phyloP scores from a whole-genome alignment of 441 rosid genomes.

The Bocquillonia castaneifolia region DNA sequence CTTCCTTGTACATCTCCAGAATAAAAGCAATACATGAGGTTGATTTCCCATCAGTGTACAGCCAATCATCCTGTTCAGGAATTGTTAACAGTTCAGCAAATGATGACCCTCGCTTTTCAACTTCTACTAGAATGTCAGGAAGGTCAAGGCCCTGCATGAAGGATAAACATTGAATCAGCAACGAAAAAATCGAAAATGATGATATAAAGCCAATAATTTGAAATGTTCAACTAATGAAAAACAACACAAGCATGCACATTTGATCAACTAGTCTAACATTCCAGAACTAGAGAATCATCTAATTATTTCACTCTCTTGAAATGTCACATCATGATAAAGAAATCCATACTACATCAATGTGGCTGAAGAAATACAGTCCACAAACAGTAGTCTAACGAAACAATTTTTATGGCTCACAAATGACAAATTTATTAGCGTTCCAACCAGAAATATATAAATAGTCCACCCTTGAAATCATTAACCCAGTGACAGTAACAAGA shows the following conservation, averaged over 20 bases:
- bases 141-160: slow-evolving; percentile 65
- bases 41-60: slow-evolving; percentile 87
- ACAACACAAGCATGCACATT: background rate
- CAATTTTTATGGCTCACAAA: background rate
- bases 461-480: background rate
- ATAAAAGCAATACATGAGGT: slow-evolving; percentile 84
- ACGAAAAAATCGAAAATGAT: background rate
- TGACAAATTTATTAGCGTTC: background rate
- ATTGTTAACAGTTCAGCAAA: slow-evolving; percentile 73
- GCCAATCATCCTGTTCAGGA: slow-evolving; percentile 93
- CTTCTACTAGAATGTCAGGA: slow-evolving; percentile 73
- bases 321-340: background rate
- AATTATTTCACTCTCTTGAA: background rate
- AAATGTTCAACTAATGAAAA: background rate
- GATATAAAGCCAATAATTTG: background rate
- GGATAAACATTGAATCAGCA: background rate
- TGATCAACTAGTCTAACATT: background rate
- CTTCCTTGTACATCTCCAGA: slow-evolving; percentile 93
- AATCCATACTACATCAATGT: background rate
- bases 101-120: slow-evolving; percentile 77
- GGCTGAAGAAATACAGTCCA: background rate
- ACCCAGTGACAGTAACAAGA: background rate
- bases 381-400: background rate
- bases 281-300: background rate
- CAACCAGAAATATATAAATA: background rate